phyloP scores from a whole-genome alignment of 2,329 filamentous ascomycete genomes.

The Xylariaceae sp. region DNA sequence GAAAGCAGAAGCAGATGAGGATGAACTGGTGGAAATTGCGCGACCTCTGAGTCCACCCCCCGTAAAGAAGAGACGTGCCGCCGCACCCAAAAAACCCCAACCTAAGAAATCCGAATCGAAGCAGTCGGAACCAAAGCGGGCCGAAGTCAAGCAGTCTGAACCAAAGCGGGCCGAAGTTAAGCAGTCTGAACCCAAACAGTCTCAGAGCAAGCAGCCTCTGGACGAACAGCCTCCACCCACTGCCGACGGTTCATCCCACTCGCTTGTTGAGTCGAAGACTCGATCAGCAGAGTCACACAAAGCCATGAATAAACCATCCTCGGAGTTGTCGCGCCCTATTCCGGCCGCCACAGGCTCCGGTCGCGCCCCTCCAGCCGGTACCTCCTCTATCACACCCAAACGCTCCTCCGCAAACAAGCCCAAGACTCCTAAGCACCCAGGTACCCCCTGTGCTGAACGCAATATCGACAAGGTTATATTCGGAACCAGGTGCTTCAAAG shows the following conservation, averaged over 20 bases:
- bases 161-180: no score
- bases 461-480: slow-evolving; percentile 86
- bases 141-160: background rate
- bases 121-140: background rate
- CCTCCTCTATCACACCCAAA: slow-evolving; percentile 26
- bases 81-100: no score
- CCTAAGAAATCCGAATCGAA: background rate
- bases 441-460: slow-evolving; percentile 50
- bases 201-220: background rate
- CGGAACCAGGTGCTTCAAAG: slow-evolving; percentile 75
- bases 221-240: background rate
- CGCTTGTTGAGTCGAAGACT: background rate
- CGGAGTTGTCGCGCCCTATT: slow-evolving; percentile 1
- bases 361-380: background rate
- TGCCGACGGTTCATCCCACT: background rate
- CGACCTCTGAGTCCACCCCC: no score
- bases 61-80: no score
- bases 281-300: slow-evolving; percentile 2
- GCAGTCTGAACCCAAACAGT: background rate
- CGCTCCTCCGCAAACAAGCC: slow-evolving; percentile 10
- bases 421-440: slow-evolving; percentile 23
- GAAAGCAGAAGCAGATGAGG: no score
- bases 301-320: background rate
- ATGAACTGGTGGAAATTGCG: no score
- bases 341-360: slow-evolving; percentile 1